Evolutionary conservation across 768 basidiomycete species (phyloP), one percentile per base, ranked within the genome.

Genomic region (Kwoniella sp.): DNA sequence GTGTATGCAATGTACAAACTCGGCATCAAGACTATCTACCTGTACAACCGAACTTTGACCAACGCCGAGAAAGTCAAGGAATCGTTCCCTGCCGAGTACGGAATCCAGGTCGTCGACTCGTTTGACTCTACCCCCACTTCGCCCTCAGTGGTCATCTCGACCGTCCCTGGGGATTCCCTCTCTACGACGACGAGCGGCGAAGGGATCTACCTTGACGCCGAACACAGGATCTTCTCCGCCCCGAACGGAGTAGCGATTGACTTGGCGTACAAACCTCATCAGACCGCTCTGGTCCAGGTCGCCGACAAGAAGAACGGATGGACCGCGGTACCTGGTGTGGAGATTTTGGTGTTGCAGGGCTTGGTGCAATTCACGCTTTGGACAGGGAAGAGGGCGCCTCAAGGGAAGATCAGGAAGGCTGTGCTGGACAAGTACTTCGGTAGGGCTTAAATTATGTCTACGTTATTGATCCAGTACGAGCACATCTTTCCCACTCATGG

Each of bases 191-290:
- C 28, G 1, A 25, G 8, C 12, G 48, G 86, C 86, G 11, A 73
- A 77, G 75, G 73, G 12, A 76, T 76, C 29, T 48, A 64, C 37
- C 61, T 76, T 13, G 85, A 90, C 2, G 61, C 70, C 8, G 81
- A 41, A 26, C 26, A 37, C 17, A 48, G 28, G 28, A 34, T 96
- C 23, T 89, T 92, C 69, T 78, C 81, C 1, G 85, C 85, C 4
- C 55, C 69, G 5, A 83, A 84, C n/a, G 89, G 89, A 0, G 86
- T 90, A 2, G 89, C 93, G 12, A 85, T 98, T 12, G 96, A 99
- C 72, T 90, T 96, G 89, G 93, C 94, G 22, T 98, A 97, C 79
- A 89, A 89, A 71, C 96, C 94, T 0, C 86, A 88, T 2, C 85
- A 87, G 71, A 98, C 95, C 15, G 89, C 93, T 0, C 79, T 99